Evolutionary conservation across 164 flowering plant species (phyloP).

Genomic region (Umbilicus rupestris): DNA sequence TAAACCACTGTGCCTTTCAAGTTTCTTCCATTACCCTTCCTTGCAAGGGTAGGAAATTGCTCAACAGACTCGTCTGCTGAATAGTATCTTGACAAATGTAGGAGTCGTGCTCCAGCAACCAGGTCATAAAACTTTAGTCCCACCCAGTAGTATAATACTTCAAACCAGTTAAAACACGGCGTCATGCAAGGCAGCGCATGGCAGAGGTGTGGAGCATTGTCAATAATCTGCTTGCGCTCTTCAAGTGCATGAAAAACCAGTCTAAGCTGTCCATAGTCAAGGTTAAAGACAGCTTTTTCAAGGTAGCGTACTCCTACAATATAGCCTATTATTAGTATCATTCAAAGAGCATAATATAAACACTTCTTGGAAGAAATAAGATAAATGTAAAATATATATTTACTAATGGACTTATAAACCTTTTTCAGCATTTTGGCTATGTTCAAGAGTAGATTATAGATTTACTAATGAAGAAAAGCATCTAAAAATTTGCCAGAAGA

Average conservation of each 20-base stretch:
- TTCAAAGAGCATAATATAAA: background rate
- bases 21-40: constrained; percentile 48
- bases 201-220: constrained; percentile 93
- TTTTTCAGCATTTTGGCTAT: background rate
- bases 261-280: constrained; percentile 94
- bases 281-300: constrained; percentile 93
- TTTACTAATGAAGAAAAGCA: background rate
- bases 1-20: constrained; percentile 94
- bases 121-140: constrained; percentile 93
- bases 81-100: constrained; percentile 91
- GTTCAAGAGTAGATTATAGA: background rate
- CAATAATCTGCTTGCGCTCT: constrained; percentile 95
- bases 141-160: constrained; percentile 79
- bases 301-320: constrained; percentile 90
- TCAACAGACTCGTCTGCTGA: constrained; percentile 82
- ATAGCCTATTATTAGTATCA: background rate
- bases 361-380: background rate
- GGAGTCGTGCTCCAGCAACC: constrained; percentile 70
- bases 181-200: constrained; percentile 98
- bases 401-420: background rate
- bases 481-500: background rate
- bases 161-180: constrained; percentile 97
- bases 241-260: constrained; percentile 96
- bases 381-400: background rate
- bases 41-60: constrained; percentile 92